Percentiles rank a stretch among this genome's conserved stretches.
These are phyloP conservation scores for Puccinia horiana DNA, from an alignment of 1,284 basidiomycete species.

Conservation along the genomic window DNA sequence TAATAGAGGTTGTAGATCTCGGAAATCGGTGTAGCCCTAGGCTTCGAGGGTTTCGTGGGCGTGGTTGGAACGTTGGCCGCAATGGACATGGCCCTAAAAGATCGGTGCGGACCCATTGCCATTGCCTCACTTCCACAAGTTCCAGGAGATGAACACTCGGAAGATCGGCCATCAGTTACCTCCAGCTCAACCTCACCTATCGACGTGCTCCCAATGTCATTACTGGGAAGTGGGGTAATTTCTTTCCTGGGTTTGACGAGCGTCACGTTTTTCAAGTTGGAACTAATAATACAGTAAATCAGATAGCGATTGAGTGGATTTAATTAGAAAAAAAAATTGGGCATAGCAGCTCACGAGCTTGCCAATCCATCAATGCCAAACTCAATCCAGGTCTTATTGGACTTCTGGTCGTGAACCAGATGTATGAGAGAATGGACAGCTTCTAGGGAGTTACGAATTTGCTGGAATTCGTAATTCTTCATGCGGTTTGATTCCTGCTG, in stretches of 20 bases:
- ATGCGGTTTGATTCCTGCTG: conserved; percentile 12
- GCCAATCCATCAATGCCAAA: neutral
- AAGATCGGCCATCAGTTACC: neutral
- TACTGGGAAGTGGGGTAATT: neutral
- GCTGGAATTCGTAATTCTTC: conserved; percentile 1
- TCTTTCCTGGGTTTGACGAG: neutral
- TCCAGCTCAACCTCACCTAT: conserved; percentile 14
- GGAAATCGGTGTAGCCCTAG: neutral
- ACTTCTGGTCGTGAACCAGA: neutral
- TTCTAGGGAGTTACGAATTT: conserved; percentile 1
- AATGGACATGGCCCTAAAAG: conserved; percentile 6
- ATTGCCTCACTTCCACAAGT: too few species aligned
- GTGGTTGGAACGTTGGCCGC: neutral
- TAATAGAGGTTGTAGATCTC: conserved; percentile 15
- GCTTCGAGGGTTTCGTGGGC: conserved; percentile 5
- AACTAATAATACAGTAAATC: neutral
- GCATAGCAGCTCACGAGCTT: neutral
- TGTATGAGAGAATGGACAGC: conserved; percentile 9
- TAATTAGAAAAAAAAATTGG: neutral
- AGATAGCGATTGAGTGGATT: neutral
- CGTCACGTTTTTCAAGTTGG: conserved; percentile 11
- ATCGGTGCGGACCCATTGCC: neutral
- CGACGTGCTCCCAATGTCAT: neutral
- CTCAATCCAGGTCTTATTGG: conserved; percentile 1
- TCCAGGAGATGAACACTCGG: neutral